Conservation (phyloP, 2,329 filamentous ascomycete genomes). For the Microsporum audouinii region DNA sequence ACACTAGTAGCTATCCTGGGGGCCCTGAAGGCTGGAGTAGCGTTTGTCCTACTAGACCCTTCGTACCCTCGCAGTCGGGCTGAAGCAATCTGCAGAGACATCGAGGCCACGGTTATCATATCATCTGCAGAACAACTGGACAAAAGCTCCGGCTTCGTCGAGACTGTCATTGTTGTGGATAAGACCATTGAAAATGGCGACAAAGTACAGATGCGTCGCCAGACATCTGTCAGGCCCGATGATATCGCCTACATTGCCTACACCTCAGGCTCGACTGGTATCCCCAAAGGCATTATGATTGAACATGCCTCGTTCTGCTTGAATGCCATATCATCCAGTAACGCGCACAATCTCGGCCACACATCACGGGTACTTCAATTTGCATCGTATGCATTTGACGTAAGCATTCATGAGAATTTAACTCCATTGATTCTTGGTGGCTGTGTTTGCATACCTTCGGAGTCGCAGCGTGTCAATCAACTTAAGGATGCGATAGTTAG, state of each 20-base stretch:
- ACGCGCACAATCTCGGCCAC: conserved; percentile 36
- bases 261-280: conserved; percentile 40
- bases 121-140: not conserved
- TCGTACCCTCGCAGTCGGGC: conserved; percentile 9
- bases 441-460: conserved; percentile 36
- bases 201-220: not conserved
- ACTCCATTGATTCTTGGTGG: conserved; percentile 29
- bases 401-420: conserved; percentile 29
- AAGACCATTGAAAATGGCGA: not conserved
- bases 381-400: conserved; percentile 37
- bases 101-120: not conserved
- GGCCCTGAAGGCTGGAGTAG: conserved; percentile 13
- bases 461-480: conserved; percentile 34
- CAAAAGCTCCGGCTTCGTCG: not conserved
- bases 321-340: conserved; percentile 32
- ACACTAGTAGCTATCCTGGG: conserved; percentile 12
- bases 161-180: not conserved
- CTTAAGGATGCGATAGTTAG: conserved; percentile 21
- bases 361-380: conserved; percentile 30
- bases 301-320: conserved; percentile 46
- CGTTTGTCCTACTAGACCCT: conserved; percentile 13
- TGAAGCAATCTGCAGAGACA: not conserved
- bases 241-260: conserved; percentile 35
- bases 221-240: not conserved
- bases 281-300: conserved; percentile 46